Base-by-base conservation (phyloP, 352 stramenopile species). In the Phytophthora fragariaefolia region DNA sequence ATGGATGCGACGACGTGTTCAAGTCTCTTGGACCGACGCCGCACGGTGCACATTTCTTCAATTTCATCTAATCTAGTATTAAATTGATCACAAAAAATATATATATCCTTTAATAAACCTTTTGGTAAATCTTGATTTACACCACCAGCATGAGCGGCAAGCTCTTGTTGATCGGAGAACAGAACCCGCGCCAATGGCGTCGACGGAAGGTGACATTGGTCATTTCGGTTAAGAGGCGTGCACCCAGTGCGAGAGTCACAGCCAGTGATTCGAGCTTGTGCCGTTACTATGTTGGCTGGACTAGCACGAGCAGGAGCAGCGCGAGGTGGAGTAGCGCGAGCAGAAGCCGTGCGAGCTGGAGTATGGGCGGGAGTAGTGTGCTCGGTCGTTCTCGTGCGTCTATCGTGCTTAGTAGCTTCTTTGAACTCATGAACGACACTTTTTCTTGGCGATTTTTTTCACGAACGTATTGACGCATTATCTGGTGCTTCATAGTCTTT, bases 371-470 rank as follows among this genome's bases (percentile, higher is more conserved):
- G 30, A 8, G 22, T 45, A 23, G 43, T 30, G 18, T 15, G 34
- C 18, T 22, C 2, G 50, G 50, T 34, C 50, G 50, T 34, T 58
- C 32, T 10, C 20, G 20, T 24, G 50, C 22, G 22, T 48, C 34
- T 48, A 58, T 30, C 22, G 50, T 58, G 22, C 32, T 1, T 7
- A 58, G 50, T n/a, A 58, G n/a, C n/a, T 48, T 58, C 50, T 58
- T 47, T 13, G 50, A 58, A 34, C 30, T 58, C 23, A 15, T 26
- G 2, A 34, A 34, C 50, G 26, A 32, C 5, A 58, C 20, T 48
- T 26, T 58, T 17, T 40, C 22, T 9, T 32, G 20, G 7, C 50
- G 50, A 58, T 58, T 58, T 32, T 47, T 50, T 30, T 50, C 50
- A 1, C 40, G 40, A 24, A 26, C 40, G 40, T 24, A 42, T 42